These are phyloP conservation scores for Penicillium sp. DNA, from an alignment of 2,329 filamentous ascomycete genomes.

Conservation along the genomic window DNA sequence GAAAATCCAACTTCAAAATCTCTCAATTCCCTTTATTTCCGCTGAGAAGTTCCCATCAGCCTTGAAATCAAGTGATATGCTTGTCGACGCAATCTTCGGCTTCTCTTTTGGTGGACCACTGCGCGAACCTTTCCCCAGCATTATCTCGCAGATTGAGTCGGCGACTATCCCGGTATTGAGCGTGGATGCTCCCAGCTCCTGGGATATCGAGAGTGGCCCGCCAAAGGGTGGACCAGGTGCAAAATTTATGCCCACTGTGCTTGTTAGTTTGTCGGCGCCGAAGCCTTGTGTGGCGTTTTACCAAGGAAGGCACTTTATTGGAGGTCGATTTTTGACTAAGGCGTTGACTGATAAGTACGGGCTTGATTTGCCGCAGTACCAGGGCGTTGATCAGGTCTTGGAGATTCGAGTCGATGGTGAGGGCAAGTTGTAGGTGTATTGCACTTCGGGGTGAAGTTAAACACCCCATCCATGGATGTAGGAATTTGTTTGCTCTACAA, in stretches of 20 bases:
- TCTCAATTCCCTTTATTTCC: slow-evolving; percentile 78
- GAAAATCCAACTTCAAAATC: slow-evolving; percentile 77
- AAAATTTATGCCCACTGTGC: slow-evolving; percentile 73
- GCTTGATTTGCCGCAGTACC: slow-evolving; percentile 78
- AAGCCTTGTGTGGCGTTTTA: slow-evolving; percentile 88
- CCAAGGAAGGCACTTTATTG: slow-evolving; percentile 84
- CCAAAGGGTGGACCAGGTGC: slow-evolving; percentile 74
- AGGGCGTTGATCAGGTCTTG: slow-evolving; percentile 84
- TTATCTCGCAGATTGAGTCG: slow-evolving; percentile 75
- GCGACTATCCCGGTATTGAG: slow-evolving; percentile 77
- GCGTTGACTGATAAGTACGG: slow-evolving; percentile 81
- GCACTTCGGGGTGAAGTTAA: not conserved
- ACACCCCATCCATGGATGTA: not conserved
- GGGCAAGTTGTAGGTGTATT: slow-evolving; percentile 32
- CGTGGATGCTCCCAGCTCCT: slow-evolving; percentile 90
- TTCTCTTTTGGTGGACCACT: slow-evolving; percentile 93
- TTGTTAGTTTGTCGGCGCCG: slow-evolving; percentile 89
- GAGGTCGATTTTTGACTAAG: slow-evolving; percentile 82
- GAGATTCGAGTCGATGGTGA: slow-evolving; percentile 60
- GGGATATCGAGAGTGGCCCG: slow-evolving; percentile 87
- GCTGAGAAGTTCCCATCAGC: slow-evolving; percentile 66
- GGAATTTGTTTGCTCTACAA: not conserved
- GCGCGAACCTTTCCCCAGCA: slow-evolving; percentile 82
- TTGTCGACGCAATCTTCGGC: slow-evolving; percentile 92
- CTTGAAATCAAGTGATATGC: slow-evolving; percentile 69